Evolutionary conservation across 768 basidiomycete species (phyloP).

Genomic region (Terana coerulea): DNA sequence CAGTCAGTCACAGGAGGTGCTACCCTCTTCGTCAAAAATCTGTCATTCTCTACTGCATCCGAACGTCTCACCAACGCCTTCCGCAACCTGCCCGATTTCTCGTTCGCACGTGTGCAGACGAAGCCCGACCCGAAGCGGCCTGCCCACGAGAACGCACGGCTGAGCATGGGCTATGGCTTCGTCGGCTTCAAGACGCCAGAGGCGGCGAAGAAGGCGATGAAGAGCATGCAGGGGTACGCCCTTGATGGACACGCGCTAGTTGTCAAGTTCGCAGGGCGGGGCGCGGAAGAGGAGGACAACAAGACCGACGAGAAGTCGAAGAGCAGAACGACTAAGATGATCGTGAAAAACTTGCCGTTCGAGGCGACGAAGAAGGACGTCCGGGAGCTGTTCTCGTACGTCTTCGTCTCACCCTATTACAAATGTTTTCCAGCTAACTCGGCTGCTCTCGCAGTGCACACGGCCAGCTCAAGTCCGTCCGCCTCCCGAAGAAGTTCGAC

Average conservation of each 20-base stretch:
- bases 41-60: constrained; percentile 87
- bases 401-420: constrained; percentile 17
- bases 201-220: constrained; percentile 68
- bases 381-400: constrained; percentile 82
- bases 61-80: constrained; percentile 70
- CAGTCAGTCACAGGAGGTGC: constrained; percentile 57
- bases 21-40: constrained; percentile 92
- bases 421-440: neutral
- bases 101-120: constrained; percentile 86
- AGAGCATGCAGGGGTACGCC: constrained; percentile 74
- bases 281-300: constrained; percentile 51
- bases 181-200: constrained; percentile 81
- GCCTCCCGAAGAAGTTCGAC: constrained; percentile 90
- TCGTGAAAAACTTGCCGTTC: constrained; percentile 98
- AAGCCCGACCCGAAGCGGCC: constrained; percentile 83
- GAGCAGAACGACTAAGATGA: constrained; percentile 84
- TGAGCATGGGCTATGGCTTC: constrained; percentile 98
- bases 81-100: constrained; percentile 70
- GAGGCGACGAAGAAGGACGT: constrained; percentile 94
- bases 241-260: constrained; percentile 84
- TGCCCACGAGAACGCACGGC: constrained; percentile 32
- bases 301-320: constrained; percentile 39
- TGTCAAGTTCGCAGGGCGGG: constrained; percentile 85
- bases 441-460: constrained; percentile 51
- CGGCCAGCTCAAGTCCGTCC: constrained; percentile 91